Conservation (phyloP, 768 basidiomycete species). For the Baorangia bicolor region DNA sequence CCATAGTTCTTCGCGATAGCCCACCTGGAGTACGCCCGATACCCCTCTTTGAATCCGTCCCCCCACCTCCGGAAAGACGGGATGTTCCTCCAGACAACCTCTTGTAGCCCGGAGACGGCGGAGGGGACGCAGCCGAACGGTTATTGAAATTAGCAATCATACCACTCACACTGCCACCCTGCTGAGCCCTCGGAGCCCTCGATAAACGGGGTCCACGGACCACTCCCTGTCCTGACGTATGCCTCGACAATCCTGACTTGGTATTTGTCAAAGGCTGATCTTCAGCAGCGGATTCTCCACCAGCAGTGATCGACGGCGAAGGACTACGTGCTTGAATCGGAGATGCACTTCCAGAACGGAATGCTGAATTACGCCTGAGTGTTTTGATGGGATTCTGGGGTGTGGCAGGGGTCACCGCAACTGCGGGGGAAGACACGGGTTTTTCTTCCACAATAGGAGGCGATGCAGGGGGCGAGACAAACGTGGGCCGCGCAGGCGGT, state of each 20-base stretch:
- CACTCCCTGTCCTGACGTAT: slow-evolving; percentile 41
- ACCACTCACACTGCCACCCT: slow-evolving; percentile 48
- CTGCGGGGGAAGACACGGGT: slow-evolving; percentile 29
- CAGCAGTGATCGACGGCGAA: slow-evolving; percentile 36
- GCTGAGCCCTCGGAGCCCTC: slow-evolving; percentile 45
- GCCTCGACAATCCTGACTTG: slow-evolving; percentile 42
- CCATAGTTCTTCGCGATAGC: slow-evolving; percentile 75
- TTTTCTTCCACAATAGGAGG: slow-evolving; percentile 28
- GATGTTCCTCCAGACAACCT: slow-evolving; percentile 42
- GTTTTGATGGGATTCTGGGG: slow-evolving; percentile 54
- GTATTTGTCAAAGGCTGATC: slow-evolving; percentile 35
- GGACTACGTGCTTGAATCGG: slow-evolving; percentile 41
- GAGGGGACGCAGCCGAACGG: slow-evolving; percentile 40
- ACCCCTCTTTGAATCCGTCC: slow-evolving; percentile 34
- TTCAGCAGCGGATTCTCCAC: slow-evolving; percentile 31
- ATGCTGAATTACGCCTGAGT: slow-evolving; percentile 34
- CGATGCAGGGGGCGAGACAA: slow-evolving; percentile 23
- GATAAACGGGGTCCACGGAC: slow-evolving; percentile 51
- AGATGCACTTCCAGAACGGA: slow-evolving; percentile 36
- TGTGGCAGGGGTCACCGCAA: slow-evolving; percentile 43
- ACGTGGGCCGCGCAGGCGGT: slow-evolving; percentile 13
- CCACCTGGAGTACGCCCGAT: slow-evolving; percentile 47
- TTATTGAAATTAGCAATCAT: slow-evolving; percentile 59
- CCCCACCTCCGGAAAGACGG: slow-evolving; percentile 10
- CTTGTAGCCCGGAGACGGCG: slow-evolving; percentile 42